These are phyloP conservation scores for Saturnispora ahearnii DNA, from an alignment of 805 yeast genomes.

Conservation along the genomic window DNA sequence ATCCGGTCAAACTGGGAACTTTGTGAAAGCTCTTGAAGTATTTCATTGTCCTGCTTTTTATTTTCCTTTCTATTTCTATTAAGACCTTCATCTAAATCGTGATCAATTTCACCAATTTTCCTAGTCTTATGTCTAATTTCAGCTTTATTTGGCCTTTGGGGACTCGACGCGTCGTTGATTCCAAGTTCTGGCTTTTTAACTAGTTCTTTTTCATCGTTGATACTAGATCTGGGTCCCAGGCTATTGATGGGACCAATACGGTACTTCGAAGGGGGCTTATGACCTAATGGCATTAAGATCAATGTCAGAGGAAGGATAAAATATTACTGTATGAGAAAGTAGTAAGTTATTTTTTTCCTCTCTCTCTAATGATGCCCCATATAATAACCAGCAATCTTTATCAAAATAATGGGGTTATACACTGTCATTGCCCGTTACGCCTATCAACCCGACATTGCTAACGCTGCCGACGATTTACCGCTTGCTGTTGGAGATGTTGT, in stretches of 20 bases:
- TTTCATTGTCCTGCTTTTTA: not conserved
- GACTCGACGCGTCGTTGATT: conserved; percentile 5
- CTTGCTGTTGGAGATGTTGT: conserved; percentile 62
- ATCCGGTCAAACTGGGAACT: not conserved
- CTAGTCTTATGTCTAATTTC: not conserved
- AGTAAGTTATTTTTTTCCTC: not conserved
- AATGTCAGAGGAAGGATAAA: not conserved
- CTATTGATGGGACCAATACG: conserved; percentile 2
- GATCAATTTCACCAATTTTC: conserved; percentile 2
- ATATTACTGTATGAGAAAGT: not conserved
- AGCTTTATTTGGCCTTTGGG: not conserved
- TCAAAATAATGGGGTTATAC: conserved; percentile 11
- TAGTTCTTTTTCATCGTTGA: not conserved
- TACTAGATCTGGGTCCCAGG: not conserved
- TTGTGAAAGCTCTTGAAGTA: not conserved
- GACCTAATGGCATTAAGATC: not conserved
- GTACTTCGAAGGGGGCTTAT: conserved; percentile 1
- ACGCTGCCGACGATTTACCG: conserved; percentile 75
- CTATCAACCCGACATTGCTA: conserved; percentile 32
- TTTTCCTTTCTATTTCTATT: not conserved
- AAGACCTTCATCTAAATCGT: not conserved
- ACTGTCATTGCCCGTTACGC: conserved; percentile 24
- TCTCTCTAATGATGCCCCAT: not conserved
- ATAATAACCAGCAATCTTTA: conserved; percentile 12
- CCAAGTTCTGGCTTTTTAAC: not conserved